Evolutionary conservation across 345 rosid genomes (phyloP).

Genomic region (Isatis tinctoria): DNA sequence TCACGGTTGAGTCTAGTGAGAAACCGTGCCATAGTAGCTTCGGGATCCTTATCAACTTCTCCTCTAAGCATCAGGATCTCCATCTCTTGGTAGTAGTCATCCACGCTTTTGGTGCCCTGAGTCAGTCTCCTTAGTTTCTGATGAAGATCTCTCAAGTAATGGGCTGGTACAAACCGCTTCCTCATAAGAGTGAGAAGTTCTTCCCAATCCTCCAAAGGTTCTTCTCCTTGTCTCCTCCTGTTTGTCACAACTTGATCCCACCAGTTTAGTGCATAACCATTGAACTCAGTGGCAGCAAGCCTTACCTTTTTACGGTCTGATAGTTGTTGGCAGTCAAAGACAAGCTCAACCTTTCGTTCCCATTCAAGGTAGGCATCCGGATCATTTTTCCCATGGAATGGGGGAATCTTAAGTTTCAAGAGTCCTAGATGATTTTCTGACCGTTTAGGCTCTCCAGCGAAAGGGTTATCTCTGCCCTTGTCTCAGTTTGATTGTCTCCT

Average conservation of each 20-base stretch:
- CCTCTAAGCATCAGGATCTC: neutral
- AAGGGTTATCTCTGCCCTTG: too few species aligned
- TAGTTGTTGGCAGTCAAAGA: neutral
- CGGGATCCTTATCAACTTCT: neutral
- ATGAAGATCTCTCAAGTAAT: neutral
- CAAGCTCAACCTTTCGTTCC: neutral
- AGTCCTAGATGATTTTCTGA: neutral
- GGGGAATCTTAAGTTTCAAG: too few species aligned
- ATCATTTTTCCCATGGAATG: neutral
- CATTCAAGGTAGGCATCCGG: neutral
- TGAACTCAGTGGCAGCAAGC: neutral
- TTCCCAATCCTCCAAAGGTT: neutral
- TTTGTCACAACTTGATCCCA: neutral
- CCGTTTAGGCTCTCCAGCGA: neutral
- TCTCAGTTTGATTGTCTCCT: too few species aligned
- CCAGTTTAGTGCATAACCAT: neutral
- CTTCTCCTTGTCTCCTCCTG: neutral
- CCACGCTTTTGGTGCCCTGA: neutral
- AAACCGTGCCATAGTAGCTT: neutral
- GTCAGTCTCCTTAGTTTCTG: neutral
- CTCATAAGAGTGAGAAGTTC: neutral
- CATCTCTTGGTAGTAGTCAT: neutral
- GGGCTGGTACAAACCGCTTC: neutral
- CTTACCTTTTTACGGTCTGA: neutral
- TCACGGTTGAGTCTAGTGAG: neutral